Evolutionary conservation across 2,329 filamentous ascomycete genomes (phyloP).

Genomic region (Plenodomus lindquistii): DNA sequence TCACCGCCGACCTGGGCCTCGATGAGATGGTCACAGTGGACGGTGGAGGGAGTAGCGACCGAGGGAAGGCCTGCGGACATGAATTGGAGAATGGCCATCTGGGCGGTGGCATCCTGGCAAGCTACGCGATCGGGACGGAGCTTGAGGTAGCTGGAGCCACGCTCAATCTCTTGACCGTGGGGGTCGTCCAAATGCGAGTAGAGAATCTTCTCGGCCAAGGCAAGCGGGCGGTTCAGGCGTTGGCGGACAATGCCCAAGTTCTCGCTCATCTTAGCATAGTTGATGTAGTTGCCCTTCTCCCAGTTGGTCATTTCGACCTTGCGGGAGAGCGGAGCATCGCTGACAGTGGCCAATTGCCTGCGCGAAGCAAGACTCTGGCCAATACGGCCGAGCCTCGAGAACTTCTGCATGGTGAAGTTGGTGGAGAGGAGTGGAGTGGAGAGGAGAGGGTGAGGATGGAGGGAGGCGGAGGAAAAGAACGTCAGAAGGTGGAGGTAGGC

Average conservation of each 20-base stretch:
- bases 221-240: conserved; percentile 89
- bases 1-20: conserved; percentile 91
- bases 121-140: conserved; percentile 96
- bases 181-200: conserved; percentile 99
- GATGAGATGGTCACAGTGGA: conserved; percentile 99
- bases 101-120: conserved; percentile 98
- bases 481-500: conserved; percentile 40
- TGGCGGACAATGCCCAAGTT: conserved; percentile 88
- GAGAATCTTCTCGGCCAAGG: conserved; percentile 96
- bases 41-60: conserved; percentile 91
- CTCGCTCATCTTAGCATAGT: conserved; percentile 99
- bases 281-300: conserved; percentile 96
- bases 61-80: conserved; percentile 98
- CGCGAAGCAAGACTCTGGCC: conserved; percentile 68
- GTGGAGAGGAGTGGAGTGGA: conserved; percentile 44
- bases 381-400: conserved; percentile 70
- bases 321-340: conserved; percentile 83
- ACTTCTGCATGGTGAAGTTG: conserved; percentile 66
- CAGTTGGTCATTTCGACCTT: conserved; percentile 98
- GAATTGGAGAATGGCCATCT: conserved; percentile 99
- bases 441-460: conserved; percentile 34
- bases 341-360: conserved; percentile 76
- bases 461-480: conserved; percentile 37
- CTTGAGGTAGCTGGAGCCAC: conserved; percentile 93
- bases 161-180: conserved; percentile 93